Base-by-base conservation (phyloP, 2,329 filamentous ascomycete species). In the Lasiodiplodia sp. region DNA sequence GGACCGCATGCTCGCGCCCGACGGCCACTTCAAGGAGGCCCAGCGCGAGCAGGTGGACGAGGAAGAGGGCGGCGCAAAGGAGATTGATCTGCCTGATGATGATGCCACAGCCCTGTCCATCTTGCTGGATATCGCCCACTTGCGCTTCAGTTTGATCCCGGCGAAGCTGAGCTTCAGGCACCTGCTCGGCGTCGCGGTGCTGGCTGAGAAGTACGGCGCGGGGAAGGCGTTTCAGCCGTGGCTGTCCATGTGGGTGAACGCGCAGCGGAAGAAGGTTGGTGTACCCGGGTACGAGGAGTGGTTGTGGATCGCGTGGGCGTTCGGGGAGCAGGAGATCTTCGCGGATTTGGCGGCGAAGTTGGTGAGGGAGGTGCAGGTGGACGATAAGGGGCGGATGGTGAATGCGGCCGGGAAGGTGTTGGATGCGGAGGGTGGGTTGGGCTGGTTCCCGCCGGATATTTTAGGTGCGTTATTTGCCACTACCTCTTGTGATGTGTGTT, bases 81-180 rank as follows among this genome's bases (percentile, higher is more conserved):
- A 77, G 62, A 69, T 79, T 31, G 68, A 71, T 3, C 71, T 78
- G 16, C 74, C 74, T 0, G 74, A 78, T 6, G 78, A 81, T 60
- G 71, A 80, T 60, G 68, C 75, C 0, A 71, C 73, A 1, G 75
- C 76, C 1, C 75, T 82, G 69, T 57, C 68, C 0, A 70, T 79
- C 1, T 28, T 81, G 8, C 74, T 81, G 66, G 72, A 72, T 25
- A 75, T 81, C 7, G 74, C 76, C 2, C 79, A 80, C 64, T 55
- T 70, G 11, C 70, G 74, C 12, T 75, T 74, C 51, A 28, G 69
- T 1, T 68, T 72, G n/a, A 70, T 81, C 2, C 74, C 73, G 2
- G n/a, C 67, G 23, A 67, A 40, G 25, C 31, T 81, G 1, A 66
- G 67, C 4, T 74, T 78, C 8, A 6, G 57, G 0, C 68, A 73